phyloP scores from a whole-genome alignment of 163 green algal species.

The Chloromonas sp. region DNA sequence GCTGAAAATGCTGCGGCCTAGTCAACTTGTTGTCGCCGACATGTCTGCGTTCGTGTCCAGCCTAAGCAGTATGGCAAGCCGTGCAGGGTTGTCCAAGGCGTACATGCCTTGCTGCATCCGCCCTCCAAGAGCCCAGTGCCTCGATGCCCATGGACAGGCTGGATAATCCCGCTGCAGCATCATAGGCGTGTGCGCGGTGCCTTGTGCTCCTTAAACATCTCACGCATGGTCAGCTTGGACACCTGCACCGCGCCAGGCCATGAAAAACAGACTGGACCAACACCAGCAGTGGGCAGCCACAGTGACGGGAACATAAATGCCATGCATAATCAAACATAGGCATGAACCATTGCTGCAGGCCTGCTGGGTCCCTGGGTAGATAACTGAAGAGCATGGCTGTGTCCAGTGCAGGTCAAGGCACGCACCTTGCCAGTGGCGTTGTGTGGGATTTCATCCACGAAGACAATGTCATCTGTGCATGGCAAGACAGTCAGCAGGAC shows the following conservation, averaged over 20 bases:
- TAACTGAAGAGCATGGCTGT: not conserved
- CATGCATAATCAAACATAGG: not conserved
- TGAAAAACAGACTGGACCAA: not conserved
- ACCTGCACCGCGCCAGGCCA: constrained; percentile 15
- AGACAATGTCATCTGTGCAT: constrained; percentile 60
- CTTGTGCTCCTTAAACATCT: constrained; percentile 40
- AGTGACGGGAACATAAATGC: not conserved
- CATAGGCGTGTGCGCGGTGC: constrained; percentile 10
- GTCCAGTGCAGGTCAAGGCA: not conserved
- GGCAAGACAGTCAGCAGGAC: constrained; percentile 49
- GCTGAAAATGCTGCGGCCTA: too few relatives aligned
- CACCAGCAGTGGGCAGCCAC: not conserved
- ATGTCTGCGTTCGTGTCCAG: too few relatives aligned
- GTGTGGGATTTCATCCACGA: constrained; percentile 70
- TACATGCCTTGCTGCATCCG: too few relatives aligned
- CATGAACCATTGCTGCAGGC: not conserved
- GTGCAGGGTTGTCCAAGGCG: too few relatives aligned
- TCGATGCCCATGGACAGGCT: too few relatives aligned
- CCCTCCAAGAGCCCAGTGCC: too few relatives aligned
- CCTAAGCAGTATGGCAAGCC: too few relatives aligned
- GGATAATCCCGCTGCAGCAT: not conserved
- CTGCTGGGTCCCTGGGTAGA: not conserved
- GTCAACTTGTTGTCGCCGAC: too few relatives aligned
- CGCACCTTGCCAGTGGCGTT: constrained; percentile 27
- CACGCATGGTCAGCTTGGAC: constrained; percentile 32